These are phyloP conservation scores for Pelargonium cotyledonis DNA, from an alignment of 441 rosid species.

Conservation along the genomic window DNA sequence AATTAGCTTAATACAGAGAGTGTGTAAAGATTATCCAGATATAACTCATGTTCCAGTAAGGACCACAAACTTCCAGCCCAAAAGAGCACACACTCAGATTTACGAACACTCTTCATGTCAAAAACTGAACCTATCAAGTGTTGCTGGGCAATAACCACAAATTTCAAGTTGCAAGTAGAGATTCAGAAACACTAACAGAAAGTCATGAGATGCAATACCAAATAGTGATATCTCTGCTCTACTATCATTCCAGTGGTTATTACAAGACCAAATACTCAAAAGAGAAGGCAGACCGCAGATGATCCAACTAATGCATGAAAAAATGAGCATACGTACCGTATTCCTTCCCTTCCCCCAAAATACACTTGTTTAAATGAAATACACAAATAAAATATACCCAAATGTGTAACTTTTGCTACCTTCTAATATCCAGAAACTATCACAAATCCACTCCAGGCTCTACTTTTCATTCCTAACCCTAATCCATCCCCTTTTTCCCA, in stretches of 20 bases:
- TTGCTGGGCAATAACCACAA: not conserved
- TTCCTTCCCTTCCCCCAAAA: not conserved
- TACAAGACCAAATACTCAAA: not conserved
- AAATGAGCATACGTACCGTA: not conserved
- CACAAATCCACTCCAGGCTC: not conserved
- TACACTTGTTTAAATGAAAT: not conserved
- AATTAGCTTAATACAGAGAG: not conserved
- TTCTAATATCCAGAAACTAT: not conserved
- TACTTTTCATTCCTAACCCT: not conserved
- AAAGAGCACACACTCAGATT: slow-evolving; percentile 2
- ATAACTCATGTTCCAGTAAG: not conserved
- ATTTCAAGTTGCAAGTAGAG: not conserved
- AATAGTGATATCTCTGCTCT: too few relatives aligned
- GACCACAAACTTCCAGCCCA: not conserved
- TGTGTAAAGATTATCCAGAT: not conserved
- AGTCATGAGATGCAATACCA: too few relatives aligned
- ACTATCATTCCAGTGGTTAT: not conserved
- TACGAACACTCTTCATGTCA: not conserved
- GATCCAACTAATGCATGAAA: not conserved
- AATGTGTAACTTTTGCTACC: too few relatives aligned
- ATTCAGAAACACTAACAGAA: not conserved
- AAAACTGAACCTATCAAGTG: not conserved
- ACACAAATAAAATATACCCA: too few relatives aligned
- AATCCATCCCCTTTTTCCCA: not conserved
- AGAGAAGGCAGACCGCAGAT: not conserved